Evolutionary conservation across 73 alveolate species (phyloP).

Genomic region (Loxodes magnus): DNA sequence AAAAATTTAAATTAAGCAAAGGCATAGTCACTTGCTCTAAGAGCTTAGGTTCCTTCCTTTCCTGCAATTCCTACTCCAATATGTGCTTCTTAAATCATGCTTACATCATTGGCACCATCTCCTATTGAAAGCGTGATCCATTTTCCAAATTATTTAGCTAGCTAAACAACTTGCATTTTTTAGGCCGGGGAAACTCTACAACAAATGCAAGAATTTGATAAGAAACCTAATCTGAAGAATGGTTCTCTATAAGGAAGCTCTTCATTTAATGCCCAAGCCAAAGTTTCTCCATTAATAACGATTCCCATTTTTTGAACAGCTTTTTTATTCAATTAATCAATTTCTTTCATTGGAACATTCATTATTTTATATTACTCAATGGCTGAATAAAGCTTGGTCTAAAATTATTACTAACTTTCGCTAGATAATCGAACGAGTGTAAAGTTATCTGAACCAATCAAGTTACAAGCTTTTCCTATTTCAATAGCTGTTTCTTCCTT

Average conservation of each 20-base stretch:
- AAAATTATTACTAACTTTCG: neutral
- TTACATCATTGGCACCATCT: slow-evolving; percentile 98
- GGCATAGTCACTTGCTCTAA: slow-evolving; percentile 82
- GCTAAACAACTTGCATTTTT: slow-evolving; percentile 87
- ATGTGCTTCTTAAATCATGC: slow-evolving; percentile 62
- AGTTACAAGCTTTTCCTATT: slow-evolving; percentile 68
- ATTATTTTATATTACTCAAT: neutral
- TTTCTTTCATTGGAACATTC: slow-evolving; percentile 4
- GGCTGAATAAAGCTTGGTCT: neutral
- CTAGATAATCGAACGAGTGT: slow-evolving; percentile 1
- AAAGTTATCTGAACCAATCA: slow-evolving; percentile 8
- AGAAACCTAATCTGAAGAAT: slow-evolving; percentile 4
- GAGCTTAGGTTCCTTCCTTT: slow-evolving; percentile 96
- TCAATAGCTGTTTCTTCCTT: slow-evolving; percentile 88
- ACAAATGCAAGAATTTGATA: slow-evolving; percentile 60
- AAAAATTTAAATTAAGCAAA: slow-evolving; percentile 76
- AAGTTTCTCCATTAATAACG: slow-evolving; percentile 43
- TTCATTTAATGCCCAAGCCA: slow-evolving; percentile 21
- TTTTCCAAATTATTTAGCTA: slow-evolving; percentile 73
- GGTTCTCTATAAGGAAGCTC: slow-evolving; percentile 8
- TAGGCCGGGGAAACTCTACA: slow-evolving; percentile 85
- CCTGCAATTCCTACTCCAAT: slow-evolving; percentile 96
- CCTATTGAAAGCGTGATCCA: slow-evolving; percentile 97
- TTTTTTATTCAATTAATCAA: slow-evolving; percentile 1
- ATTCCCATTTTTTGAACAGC: slow-evolving; percentile 16